Base-by-base conservation (phyloP, 208 protist genomes). In the Sergeia podlipaevii region DNA sequence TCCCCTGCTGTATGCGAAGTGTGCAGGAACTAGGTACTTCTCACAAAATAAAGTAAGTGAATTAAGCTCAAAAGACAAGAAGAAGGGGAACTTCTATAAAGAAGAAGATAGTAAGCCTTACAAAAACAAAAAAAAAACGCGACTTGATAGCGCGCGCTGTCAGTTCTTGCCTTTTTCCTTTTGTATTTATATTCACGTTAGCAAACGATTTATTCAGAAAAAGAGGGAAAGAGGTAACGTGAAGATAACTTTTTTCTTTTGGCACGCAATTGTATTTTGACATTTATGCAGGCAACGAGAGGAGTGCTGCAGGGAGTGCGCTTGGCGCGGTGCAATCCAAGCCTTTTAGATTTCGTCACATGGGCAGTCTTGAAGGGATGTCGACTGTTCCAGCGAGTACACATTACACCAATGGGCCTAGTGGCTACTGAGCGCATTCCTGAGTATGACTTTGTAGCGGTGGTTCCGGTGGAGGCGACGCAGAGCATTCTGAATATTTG, bases 301-400 rank as follows among this genome's bases (percentile, higher is more conserved):
- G 80, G 78, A 66, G 60, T 38, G 65, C n/a, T n/a, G n/a, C n/a
- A n/a, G n/a, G n/a, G 68, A 23, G 72, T 77, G 8, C 74, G 79
- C 10, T 53, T 95, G 27, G 56, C 84, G 21, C 68, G 81, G 45
- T 95, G 84, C 68, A 81, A 91, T 67, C 88, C 88, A n/a, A 75
- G 43, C 26, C 37, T 92, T 63, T 64, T 95, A 11, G 88, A 95
- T 69, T 91, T 92, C 60, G 82, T 95, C 17, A 92, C 88, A 23
- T 95, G 88, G 88, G 78, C 77, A 2, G 78, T 95, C 20, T 53
- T 92, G 20, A 90, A 88, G 55, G 84, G 84, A 24, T 91, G 77
- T 43, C 84, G 88, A 2, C 65, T 95, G 23, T 95, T 95, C 62
- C 78, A 89, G 46, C 80, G 88, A 1, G 74, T 95, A 36, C 81